These are phyloP conservation scores for Dalbergia cultrata DNA, from an alignment of 306 rosid genomes.

Conservation along the genomic window DNA sequence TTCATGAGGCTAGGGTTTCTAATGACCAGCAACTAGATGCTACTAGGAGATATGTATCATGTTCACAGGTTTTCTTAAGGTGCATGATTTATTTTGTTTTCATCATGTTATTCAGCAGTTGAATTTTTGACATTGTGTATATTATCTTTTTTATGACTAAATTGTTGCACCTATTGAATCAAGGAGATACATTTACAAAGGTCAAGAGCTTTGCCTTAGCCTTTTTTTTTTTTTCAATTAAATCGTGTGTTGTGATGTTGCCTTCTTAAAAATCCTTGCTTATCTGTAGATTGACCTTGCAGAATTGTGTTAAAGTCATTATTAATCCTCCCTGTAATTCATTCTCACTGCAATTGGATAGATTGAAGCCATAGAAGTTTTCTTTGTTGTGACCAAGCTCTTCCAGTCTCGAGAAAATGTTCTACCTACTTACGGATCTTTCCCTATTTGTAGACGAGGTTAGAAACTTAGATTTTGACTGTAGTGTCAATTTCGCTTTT, in stretches of 20 bases:
- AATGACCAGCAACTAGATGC: conserved; percentile 96
- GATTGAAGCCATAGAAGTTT: conserved; percentile 98
- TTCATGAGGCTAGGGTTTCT: conserved; percentile 97
- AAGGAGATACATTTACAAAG: conserved; percentile 96
- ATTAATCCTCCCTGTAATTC: conserved; percentile 20
- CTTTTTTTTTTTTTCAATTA: neutral
- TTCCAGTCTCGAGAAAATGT: conserved; percentile 97
- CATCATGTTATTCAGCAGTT: conserved; percentile 32
- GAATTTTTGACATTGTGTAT: conserved; percentile 41
- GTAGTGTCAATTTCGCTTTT: conserved; percentile 28
- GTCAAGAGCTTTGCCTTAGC: conserved; percentile 42
- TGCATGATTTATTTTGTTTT: conserved; percentile 9
- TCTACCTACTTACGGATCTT: conserved; percentile 89
- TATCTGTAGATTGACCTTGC: neutral
- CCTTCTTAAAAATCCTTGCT: conserved; percentile 30
- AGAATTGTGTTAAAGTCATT: conserved; percentile 30
- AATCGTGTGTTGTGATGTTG: neutral
- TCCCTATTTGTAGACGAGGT: conserved; percentile 99
- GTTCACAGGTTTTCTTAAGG: conserved; percentile 82
- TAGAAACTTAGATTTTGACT: conserved; percentile 48
- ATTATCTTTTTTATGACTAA: conserved; percentile 71
- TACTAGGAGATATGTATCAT: conserved; percentile 57
- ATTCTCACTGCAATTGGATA: conserved; percentile 44
- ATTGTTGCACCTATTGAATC: conserved; percentile 89
- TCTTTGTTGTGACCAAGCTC: conserved; percentile 94